phyloP scores from a whole-genome alignment of 108 stramenopile species.

The Nitzschia inconspicua region DNA sequence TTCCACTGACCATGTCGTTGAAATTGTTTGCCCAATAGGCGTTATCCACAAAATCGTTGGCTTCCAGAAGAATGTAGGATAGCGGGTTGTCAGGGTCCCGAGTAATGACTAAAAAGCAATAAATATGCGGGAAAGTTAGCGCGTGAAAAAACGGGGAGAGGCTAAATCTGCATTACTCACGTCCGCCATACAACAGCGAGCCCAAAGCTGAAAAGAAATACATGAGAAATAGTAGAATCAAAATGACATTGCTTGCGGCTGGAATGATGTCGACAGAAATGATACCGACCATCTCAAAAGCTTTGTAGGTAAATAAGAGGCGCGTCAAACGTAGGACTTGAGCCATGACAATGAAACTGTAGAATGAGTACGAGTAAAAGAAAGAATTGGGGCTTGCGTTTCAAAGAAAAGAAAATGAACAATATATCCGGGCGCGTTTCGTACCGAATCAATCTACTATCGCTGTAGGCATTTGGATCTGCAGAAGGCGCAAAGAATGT shows the following conservation, averaged over 20 bases:
- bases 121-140: background rate
- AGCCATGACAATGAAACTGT: constrained; percentile 76
- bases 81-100: constrained; percentile 58
- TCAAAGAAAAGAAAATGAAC: background rate
- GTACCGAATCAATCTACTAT: constrained; percentile 58
- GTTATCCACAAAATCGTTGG: constrained; percentile 54
- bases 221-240: constrained; percentile 47
- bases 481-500: no score
- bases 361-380: no score
- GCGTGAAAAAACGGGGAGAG: background rate
- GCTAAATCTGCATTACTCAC: background rate
- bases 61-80: constrained; percentile 42
- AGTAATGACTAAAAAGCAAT: constrained; percentile 18
- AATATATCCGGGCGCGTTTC: no score
- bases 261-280: constrained; percentile 56
- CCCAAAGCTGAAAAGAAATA: constrained; percentile 69
- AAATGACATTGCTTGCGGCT: constrained; percentile 39
- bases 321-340: constrained; percentile 68
- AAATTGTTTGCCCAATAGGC: constrained; percentile 84
- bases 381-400: no score
- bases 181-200: constrained; percentile 62
- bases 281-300: constrained; percentile 54
- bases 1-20: constrained; percentile 73
- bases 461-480: constrained; percentile 52
- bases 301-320: constrained; percentile 44